phyloP scores from a whole-genome alignment of 225 moss, liverwort and hornwort species.

The Neckera pumila region DNA sequence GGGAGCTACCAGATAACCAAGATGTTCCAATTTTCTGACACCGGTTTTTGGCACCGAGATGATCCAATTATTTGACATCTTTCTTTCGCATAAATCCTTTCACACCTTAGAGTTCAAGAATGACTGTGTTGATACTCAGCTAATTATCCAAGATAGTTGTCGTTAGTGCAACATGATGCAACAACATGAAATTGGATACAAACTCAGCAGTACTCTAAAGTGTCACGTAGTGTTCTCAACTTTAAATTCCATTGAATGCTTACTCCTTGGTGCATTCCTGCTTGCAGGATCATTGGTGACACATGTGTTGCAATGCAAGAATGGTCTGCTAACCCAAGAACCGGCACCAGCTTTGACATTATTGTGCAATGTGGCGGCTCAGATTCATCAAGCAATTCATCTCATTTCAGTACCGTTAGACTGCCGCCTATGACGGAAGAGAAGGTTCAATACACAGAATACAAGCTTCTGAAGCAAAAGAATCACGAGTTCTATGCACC shows the following conservation, averaged over 20 bases:
- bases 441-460: not conserved
- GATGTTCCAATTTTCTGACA: not conserved
- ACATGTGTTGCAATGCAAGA: slow-evolving; percentile 39
- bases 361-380: not conserved
- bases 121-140: not conserved
- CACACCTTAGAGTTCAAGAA: not conserved
- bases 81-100: not conserved
- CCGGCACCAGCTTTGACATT: slow-evolving; percentile 23
- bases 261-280: not conserved
- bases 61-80: not conserved
- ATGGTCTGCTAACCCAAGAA: slow-evolving; percentile 25
- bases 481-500: not conserved
- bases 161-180: too few relatives aligned
- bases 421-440: not conserved
- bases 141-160: not conserved
- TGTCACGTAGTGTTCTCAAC: not conserved
- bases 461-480: not conserved
- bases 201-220: not conserved
- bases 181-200: not conserved
- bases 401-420: not conserved
- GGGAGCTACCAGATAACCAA: not conserved
- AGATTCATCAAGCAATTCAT: not conserved
- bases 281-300: slow-evolving; percentile 28
- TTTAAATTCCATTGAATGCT: not conserved
- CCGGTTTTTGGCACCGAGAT: not conserved